Percentiles rank a stretch among this genome's conserved stretches.
These are phyloP conservation scores for Pseudonitzschia multiseries DNA, from an alignment of 108 stramenopile species.

Conservation along the genomic window DNA sequence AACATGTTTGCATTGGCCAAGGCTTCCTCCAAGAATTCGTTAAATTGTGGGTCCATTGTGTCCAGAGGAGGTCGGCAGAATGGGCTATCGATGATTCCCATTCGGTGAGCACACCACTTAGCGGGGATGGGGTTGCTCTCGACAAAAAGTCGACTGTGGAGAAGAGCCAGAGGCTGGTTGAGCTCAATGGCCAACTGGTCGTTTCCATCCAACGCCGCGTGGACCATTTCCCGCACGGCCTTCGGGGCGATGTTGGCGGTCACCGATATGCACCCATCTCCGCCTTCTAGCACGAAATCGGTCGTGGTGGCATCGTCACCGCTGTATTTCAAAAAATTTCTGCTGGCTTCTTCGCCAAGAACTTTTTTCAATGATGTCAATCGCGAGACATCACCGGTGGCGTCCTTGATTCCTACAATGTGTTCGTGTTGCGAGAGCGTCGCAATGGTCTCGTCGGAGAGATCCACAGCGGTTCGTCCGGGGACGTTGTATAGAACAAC, in stretches of 20 bases:
- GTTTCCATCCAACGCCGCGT: conserved; percentile 62
- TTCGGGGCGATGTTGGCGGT: conserved; percentile 84
- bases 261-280: conserved; percentile 92
- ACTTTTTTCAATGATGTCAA: conserved; percentile 47
- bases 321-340: conserved; percentile 79
- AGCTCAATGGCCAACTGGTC: conserved; percentile 47
- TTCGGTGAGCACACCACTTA: conserved; percentile 68
- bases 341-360: conserved; percentile 35
- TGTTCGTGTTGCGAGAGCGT: conserved; percentile 57
- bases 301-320: conserved; percentile 85
- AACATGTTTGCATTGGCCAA: conserved; percentile 21
- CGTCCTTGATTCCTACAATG: conserved; percentile 89
- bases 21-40: conserved; percentile 53
- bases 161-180: conserved; percentile 54
- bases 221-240: conserved; percentile 61
- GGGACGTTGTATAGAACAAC: conserved; percentile 93
- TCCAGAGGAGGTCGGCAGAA: conserved; percentile 69
- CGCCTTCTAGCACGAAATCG: conserved; percentile 82
- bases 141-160: conserved; percentile 77
- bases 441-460: conserved; percentile 68
- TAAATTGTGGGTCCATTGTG: conserved; percentile 54
- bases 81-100: conserved; percentile 51
- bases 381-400: conserved; percentile 80
- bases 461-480: conserved; percentile 65
- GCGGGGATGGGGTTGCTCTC: conserved; percentile 87